These are phyloP conservation scores for Cudoniella acicularis DNA, from an alignment of 495 filamentous ascomycete genomes.

Conservation along the genomic window DNA sequence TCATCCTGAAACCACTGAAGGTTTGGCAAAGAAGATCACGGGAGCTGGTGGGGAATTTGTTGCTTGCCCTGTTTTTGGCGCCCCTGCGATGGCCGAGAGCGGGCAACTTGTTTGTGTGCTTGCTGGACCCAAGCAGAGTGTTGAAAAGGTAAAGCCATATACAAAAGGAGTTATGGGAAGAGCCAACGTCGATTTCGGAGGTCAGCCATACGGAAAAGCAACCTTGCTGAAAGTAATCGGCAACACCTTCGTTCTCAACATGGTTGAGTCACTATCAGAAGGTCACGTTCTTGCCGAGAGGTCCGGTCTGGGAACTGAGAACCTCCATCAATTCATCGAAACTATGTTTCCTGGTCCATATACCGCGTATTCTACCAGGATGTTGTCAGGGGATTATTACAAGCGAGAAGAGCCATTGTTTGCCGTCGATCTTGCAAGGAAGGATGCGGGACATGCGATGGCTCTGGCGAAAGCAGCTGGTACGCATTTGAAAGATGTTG, in stretches of 20 bases:
- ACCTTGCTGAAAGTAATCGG: conserved; percentile 75
- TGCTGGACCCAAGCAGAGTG: conserved; percentile 58
- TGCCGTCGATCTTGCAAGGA: conserved; percentile 79
- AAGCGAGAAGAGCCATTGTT: conserved; percentile 66
- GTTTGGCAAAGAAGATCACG: conserved; percentile 49
- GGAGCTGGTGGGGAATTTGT: conserved; percentile 67
- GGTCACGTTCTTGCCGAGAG: conserved; percentile 76
- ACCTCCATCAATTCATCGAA: conserved; percentile 66
- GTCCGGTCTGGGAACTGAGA: conserved; percentile 66
- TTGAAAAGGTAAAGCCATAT: conserved; percentile 67
- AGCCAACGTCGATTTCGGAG: conserved; percentile 66
- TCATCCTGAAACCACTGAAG: conserved; percentile 75
- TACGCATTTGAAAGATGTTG: conserved; percentile 56
- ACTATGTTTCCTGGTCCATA: conserved; percentile 54
- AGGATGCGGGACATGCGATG: conserved; percentile 77
- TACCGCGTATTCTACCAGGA: conserved; percentile 67
- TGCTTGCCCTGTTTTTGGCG: conserved; percentile 79
- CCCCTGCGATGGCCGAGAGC: conserved; percentile 71
- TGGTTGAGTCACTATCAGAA: conserved; percentile 76
- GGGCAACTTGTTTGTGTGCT: conserved; percentile 75
- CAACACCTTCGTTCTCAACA: conserved; percentile 83
- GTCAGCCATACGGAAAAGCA: conserved; percentile 54
- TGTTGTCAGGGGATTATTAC: conserved; percentile 72
- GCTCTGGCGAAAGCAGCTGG: conserved; percentile 61
- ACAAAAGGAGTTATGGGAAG: conserved; percentile 74